Conservation (phyloP, 148 eudicot species). For the Persicaria tinctoria region DNA sequence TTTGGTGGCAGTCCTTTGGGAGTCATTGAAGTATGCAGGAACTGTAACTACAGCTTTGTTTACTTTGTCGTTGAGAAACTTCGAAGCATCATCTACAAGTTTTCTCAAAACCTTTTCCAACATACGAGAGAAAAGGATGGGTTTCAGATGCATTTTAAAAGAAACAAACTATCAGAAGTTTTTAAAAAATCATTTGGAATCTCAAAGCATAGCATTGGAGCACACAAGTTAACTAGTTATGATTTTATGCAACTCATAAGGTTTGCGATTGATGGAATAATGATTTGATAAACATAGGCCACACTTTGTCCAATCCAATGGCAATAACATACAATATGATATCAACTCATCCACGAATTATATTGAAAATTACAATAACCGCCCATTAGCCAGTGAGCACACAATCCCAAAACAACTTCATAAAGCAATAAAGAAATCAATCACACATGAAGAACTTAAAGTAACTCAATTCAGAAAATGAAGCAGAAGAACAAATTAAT, state of each 20-base stretch:
- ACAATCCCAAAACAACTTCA: neutral
- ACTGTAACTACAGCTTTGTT: neutral
- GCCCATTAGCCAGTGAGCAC: neutral
- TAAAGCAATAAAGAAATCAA: neutral
- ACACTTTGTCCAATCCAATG: too few species aligned
- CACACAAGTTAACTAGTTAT: too few species aligned
- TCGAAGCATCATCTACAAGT: neutral
- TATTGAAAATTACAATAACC: neutral
- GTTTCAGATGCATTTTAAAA: neutral
- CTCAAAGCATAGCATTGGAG: too few species aligned
- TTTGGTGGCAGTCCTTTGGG: neutral
- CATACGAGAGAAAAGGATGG: conserved; percentile 1
- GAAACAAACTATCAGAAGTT: neutral
- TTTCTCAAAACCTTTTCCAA: neutral
- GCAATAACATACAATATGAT: too few species aligned
- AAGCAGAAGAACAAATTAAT: neutral
- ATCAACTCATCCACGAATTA: too few species aligned
- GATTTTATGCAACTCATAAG: too few species aligned
- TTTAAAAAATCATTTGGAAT: too few species aligned
- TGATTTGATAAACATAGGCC: too few species aligned
- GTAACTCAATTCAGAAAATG: neutral
- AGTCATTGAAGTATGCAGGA: conserved; percentile 5
- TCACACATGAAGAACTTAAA: neutral
- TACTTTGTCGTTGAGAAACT: neutral
- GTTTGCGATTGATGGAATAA: too few species aligned